Conservation (phyloP, 2,329 filamentous ascomycete genomes). For the Calonectria pauciramosa region DNA sequence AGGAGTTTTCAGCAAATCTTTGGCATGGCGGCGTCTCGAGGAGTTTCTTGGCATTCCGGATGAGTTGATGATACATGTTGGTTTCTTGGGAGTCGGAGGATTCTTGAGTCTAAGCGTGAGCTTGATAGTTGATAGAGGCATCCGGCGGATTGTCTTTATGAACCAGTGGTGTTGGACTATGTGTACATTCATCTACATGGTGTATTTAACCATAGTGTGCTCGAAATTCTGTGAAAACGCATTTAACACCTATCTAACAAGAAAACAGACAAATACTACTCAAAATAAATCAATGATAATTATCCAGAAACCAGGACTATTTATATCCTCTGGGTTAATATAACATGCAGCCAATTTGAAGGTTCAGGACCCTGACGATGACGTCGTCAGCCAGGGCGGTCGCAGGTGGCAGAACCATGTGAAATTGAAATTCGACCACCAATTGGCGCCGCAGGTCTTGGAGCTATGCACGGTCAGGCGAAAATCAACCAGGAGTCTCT, state of each 20-base stretch:
- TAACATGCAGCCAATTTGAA: neutral
- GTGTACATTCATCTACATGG: slow-evolving; percentile 1
- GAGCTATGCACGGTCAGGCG: neutral
- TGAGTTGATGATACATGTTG: slow-evolving; percentile 31
- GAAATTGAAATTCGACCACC: slow-evolving; percentile 38
- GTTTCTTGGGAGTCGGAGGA: slow-evolving; percentile 31
- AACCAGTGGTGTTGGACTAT: neutral
- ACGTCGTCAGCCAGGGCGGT: slow-evolving; percentile 32
- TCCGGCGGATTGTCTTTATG: slow-evolving; percentile 9
- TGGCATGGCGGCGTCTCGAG: slow-evolving; percentile 48
- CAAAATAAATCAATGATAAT: neutral
- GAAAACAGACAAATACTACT: neutral
- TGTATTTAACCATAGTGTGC: neutral
- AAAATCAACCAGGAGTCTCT: neutral
- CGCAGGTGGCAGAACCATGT: slow-evolving; percentile 34
- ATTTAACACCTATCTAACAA: neutral
- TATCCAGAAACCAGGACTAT: neutral
- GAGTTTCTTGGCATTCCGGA: slow-evolving; percentile 43
- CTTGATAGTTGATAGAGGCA: slow-evolving; percentile 21
- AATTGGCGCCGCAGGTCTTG: neutral
- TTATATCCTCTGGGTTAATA: neutral
- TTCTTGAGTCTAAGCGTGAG: slow-evolving; percentile 25
- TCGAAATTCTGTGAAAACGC: neutral
- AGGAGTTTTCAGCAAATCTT: slow-evolving; percentile 34
- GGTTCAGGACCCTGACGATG: slow-evolving; percentile 7